Evolutionary conservation across 768 basidiomycete genomes (phyloP).

Genomic region (Amanita pallidorosea): DNA sequence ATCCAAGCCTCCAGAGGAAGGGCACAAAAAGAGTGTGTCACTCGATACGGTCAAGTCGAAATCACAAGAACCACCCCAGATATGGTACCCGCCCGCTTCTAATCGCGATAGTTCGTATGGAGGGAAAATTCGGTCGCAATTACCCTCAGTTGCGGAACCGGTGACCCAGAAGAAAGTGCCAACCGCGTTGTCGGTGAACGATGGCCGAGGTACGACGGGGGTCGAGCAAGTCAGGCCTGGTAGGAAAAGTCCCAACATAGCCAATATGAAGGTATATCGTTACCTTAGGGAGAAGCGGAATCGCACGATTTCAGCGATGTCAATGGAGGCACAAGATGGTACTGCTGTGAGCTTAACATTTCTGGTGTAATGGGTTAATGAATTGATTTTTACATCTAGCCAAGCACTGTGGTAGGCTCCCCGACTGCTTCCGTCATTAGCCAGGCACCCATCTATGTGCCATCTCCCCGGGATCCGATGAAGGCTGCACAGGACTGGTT

Average conservation of each 20-base stretch:
- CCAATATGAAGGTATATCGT: constrained; percentile 41
- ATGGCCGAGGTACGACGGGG: neutral
- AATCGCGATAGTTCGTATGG: constrained; percentile 17
- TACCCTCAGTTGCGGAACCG: neutral
- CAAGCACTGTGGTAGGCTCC: constrained; percentile 66
- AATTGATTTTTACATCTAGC: constrained; percentile 21
- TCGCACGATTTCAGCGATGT: constrained; percentile 62
- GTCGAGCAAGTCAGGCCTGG: neutral
- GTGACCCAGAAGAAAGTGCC: neutral
- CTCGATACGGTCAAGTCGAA: constrained; percentile 40
- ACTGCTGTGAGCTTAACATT: constrained; percentile 49
- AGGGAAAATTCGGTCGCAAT: constrained; percentile 20
- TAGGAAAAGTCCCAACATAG: neutral
- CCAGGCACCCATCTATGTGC: constrained; percentile 29
- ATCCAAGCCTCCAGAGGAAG: neutral
- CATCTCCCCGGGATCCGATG: constrained; percentile 58
- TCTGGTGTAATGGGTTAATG: neutral
- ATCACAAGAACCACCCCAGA: constrained; percentile 26
- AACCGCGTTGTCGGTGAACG: constrained; percentile 4
- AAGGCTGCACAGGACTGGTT: constrained; percentile 64
- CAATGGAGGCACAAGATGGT: constrained; percentile 70
- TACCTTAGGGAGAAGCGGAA: constrained; percentile 46
- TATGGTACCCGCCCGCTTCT: constrained; percentile 14
- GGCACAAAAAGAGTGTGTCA: constrained; percentile 24
- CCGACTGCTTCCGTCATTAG: constrained; percentile 64